Base-by-base conservation (phyloP, 2,329 filamentous ascomycete species). In the Endocalyx cinctus region DNA sequence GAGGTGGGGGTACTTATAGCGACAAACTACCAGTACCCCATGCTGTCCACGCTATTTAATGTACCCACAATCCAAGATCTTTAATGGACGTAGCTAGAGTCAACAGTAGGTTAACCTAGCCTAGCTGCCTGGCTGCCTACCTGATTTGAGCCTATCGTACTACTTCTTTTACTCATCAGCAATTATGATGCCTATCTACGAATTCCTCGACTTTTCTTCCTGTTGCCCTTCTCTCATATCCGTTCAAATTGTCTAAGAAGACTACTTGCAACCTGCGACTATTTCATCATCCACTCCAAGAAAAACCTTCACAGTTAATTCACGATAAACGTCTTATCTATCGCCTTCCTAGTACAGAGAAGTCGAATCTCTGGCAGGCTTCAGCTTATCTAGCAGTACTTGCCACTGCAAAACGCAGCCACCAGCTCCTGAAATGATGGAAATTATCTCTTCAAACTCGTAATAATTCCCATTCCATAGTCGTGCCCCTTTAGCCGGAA, bases 341-440 rank as follows among this genome's bases (percentile, higher is more conserved):
- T 29, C 16, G 5, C 29, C 19, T 27, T 10, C 16, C 13, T 28
- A 5, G 14, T 30, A n/a, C 33, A 35, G 15, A 44, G 39, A 16
- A 42, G 10, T 16, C 41, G 39, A 13, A 44, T 16, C 11, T 42
- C 35, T 12, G 42, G 12, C 22, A 19, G 22, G 46, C 11, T 53
- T 43, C 26, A 56, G 33, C 33, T 45, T 51, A 10, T 50, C 42
- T 5, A 66, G 27, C 3, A 69, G 54, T 2, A 67, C 43, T 36
- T 70, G 65, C 62, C 63, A 69, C 25, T 69, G 59, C 0, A 69
- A 32, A 3, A 69, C 33, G 0, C 55, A 55, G 4, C 37, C 53
- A 3, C 50, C 35, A 0, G 37, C 26, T 1, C 51, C 42, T 30
- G 61, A 46, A 0, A n/a, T n/a, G n/a, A 59, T 10, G 0, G 37